Base-by-base conservation (phyloP, 2,329 filamentous ascomycete species). In the Cordyceps cateniannulata region DNA sequence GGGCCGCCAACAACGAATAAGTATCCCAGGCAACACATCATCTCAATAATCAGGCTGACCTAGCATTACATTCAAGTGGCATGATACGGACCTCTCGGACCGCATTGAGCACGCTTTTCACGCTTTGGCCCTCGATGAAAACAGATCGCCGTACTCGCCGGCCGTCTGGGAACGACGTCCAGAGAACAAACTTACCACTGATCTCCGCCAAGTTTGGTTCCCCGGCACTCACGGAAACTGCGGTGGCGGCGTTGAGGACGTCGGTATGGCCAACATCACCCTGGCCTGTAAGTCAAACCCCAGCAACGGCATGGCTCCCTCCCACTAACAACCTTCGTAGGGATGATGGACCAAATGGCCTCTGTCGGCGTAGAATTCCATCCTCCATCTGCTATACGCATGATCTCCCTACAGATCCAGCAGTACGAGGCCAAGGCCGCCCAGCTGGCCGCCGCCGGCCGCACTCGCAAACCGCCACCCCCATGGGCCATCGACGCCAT, bases 181-280 rank as follows among this genome's bases (percentile, higher is more conserved):
- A 0, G 68, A 71, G 27, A 73, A 76, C 32, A 71, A 69, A 40
- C 66, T 71, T 16, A 72, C 69, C 24, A 79, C 77, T 1, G 74
- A 81, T 62, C 71, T 81, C 49, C 73, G 78, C 29, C 79, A 81
- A 63, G 78, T 81, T 14, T 87, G 85, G 85, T 91, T 92, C 67
- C 85, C 88, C 0, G 88, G 88, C 7, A 84, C 82, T 54, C 89
- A 92, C 68, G 84, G 79, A 12, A 88, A 90, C 66, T 84, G 89
- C 51, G 88, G 88, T 5, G 88, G 88, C 35, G 87, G 88, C 2
- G 88, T 83, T 83, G 69, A 72, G 5, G 80, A 83, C 52, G 76
- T 81, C 62, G 78, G 77, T 49, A 72, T 77, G 22, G 69, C 76
- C 3, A 74, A 77, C 57, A 69, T 71, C 18, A 72, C 71, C 24